Conservation (phyloP, 768 basidiomycete genomes). For the Amanita thiersii region DNA sequence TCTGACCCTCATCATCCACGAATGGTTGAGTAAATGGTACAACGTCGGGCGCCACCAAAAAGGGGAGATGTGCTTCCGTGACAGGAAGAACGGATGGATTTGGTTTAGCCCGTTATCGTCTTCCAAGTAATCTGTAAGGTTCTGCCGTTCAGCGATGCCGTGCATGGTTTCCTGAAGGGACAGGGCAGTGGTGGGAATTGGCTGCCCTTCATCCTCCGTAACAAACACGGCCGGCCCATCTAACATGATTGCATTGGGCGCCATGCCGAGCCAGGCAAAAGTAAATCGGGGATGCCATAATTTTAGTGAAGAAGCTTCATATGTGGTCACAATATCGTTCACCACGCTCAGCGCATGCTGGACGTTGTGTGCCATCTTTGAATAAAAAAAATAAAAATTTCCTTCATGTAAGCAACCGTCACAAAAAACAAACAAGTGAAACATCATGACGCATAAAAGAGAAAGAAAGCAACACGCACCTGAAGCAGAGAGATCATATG, state of each 20-base stretch:
- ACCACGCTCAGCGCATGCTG: constrained; percentile 25
- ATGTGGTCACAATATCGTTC: constrained; percentile 18
- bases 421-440: no score
- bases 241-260: constrained; percentile 18
- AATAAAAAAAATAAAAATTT: no score
- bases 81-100: not conserved
- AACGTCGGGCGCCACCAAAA: constrained; percentile 10
- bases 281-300: constrained; percentile 33
- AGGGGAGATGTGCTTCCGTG: constrained; percentile 9
- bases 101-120: not conserved
- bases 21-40: constrained; percentile 17
- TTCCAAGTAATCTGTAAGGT: constrained; percentile 5
- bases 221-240: constrained; percentile 14
- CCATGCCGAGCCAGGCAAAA: constrained; percentile 32
- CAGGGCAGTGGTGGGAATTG: constrained; percentile 16
- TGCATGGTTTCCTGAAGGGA: constrained; percentile 22
- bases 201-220: constrained; percentile 10
- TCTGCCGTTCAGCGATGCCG: constrained; percentile 22
- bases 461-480: constrained; percentile 17
- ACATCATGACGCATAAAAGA: no score
- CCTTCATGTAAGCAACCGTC: no score
- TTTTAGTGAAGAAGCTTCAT: constrained; percentile 23
- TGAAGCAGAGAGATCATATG: constrained; percentile 37
- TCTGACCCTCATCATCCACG: constrained; percentile 19
- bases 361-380: constrained; percentile 36